Conservation (phyloP, 306 rosid species). For the Lablab purpureus region DNA sequence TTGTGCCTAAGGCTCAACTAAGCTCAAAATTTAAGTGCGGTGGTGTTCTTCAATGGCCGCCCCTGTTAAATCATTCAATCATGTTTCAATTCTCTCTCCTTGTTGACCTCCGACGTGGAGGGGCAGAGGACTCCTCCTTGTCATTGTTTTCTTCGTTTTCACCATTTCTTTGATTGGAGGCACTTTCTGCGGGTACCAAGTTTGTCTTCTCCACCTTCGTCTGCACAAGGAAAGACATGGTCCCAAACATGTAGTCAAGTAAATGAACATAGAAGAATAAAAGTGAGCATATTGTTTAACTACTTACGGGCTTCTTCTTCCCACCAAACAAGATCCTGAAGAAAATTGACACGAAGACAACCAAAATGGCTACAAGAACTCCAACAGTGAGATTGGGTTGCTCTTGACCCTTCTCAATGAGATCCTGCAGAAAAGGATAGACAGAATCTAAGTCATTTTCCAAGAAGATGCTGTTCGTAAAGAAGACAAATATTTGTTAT, state of each 20-base stretch:
- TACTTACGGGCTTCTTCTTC: slow-evolving; percentile 70
- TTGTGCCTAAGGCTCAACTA: slow-evolving; percentile 46
- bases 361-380: slow-evolving; percentile 63
- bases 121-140: slow-evolving; percentile 55
- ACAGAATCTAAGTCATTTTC: slow-evolving; percentile 30
- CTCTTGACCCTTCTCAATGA: slow-evolving; percentile 81
- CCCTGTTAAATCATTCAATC: slow-evolving; percentile 39
- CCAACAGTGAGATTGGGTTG: slow-evolving; percentile 88
- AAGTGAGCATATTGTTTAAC: slow-evolving; percentile 11
- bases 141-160: slow-evolving; percentile 67
- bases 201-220: slow-evolving; percentile 54
- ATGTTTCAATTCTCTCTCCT: slow-evolving; percentile 68
- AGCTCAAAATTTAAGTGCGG: slow-evolving; percentile 52
- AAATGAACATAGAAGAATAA: background rate
- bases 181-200: slow-evolving; percentile 51
- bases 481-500: background rate
- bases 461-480: background rate
- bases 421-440: slow-evolving; percentile 58
- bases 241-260: background rate
- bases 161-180: slow-evolving; percentile 49
- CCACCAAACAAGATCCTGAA: slow-evolving; percentile 79
- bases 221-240: slow-evolving; percentile 47
- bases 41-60: slow-evolving; percentile 46
- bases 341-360: slow-evolving; percentile 64
- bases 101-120: slow-evolving; percentile 67